A percentile compares a stretch with the other conserved stretches of the same genome.
Evolutionary conservation across 2,329 filamentous ascomycete genomes (phyloP).

Genomic region (Calonectria hongkongensis): DNA sequence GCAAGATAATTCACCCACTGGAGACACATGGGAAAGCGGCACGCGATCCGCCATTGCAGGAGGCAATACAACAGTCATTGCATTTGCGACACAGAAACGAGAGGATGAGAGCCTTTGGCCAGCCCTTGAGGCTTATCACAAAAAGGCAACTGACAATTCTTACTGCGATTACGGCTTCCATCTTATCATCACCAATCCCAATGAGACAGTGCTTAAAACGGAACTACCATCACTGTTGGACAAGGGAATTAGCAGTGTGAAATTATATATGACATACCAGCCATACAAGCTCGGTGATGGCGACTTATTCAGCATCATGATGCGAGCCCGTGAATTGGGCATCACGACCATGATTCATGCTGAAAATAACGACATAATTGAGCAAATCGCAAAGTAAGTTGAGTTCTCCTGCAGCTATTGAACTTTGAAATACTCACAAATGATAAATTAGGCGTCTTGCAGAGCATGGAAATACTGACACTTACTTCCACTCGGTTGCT

Average conservation of each 20-base stretch:
- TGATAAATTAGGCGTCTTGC: slow-evolving; percentile 63
- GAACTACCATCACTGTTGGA: slow-evolving; percentile 61
- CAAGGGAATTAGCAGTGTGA: slow-evolving; percentile 67
- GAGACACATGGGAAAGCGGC: slow-evolving; percentile 59
- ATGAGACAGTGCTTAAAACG: slow-evolving; percentile 59
- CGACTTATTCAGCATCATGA: slow-evolving; percentile 70
- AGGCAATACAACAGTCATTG: slow-evolving; percentile 75
- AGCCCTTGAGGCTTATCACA: slow-evolving; percentile 68
- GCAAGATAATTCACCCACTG: slow-evolving; percentile 46
- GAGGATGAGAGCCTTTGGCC: slow-evolving; percentile 65
- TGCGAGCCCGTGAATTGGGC: slow-evolving; percentile 54
- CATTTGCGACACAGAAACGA: slow-evolving; percentile 74
- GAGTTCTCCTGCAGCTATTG: fast-evolving
- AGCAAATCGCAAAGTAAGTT: slow-evolving; percentile 68
- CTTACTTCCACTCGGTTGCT: slow-evolving; percentile 65
- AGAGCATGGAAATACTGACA: slow-evolving; percentile 66
- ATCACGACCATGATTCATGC: slow-evolving; percentile 75
- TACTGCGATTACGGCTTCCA: slow-evolving; percentile 77
- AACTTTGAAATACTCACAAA: background rate
- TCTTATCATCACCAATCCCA: slow-evolving; percentile 69
- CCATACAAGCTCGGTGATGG: slow-evolving; percentile 69
- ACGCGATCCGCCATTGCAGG: slow-evolving; percentile 74
- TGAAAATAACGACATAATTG: slow-evolving; percentile 72
- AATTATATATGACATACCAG: slow-evolving; percentile 73
- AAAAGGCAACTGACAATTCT: slow-evolving; percentile 63